These are phyloP conservation scores for Dothistroma pini DNA, from an alignment of 2,329 filamentous ascomycete species.

Conservation along the genomic window DNA sequence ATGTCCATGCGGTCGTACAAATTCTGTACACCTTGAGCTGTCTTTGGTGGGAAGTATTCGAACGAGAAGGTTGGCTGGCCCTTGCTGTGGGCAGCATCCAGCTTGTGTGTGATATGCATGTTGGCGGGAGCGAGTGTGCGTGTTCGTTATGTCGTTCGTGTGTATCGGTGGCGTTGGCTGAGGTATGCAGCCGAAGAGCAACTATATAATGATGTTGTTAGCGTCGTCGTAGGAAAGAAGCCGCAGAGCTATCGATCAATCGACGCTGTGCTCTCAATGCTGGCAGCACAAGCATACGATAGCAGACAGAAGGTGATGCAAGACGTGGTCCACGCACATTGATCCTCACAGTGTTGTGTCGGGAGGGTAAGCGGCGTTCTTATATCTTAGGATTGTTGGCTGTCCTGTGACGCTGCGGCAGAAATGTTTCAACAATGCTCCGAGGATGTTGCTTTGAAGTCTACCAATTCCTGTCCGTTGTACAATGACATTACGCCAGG, in stretches of 20 bases:
- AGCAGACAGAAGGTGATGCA: not conserved
- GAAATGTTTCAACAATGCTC: constrained; percentile 14
- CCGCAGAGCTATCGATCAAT: not conserved
- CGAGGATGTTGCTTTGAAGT: constrained; percentile 30
- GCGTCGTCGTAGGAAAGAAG: not conserved
- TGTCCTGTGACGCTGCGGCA: not conserved
- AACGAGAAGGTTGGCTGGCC: constrained; percentile 92
- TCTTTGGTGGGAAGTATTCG: constrained; percentile 99
- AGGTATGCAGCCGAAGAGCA: not conserved
- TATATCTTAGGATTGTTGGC: not conserved
- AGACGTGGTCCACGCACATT: not conserved
- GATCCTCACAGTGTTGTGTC: not conserved
- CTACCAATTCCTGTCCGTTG: constrained; percentile 34
- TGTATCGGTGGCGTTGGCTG: not conserved
- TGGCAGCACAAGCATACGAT: not conserved
- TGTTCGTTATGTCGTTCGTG: not conserved
- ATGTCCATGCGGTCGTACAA: constrained; percentile 99
- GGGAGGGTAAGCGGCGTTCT: not conserved
- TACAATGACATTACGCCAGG: constrained; percentile 31
- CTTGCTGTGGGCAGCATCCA: constrained; percentile 73
- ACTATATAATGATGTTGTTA: not conserved
- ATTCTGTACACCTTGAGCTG: constrained; percentile 95
- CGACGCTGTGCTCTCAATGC: not conserved
- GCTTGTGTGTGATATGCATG: constrained; percentile 96
- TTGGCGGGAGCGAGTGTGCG: constrained; percentile 37